phyloP scores from a whole-genome alignment of 2,329 filamentous ascomycete genomes.

The Purpureocillium takamizusanense region DNA sequence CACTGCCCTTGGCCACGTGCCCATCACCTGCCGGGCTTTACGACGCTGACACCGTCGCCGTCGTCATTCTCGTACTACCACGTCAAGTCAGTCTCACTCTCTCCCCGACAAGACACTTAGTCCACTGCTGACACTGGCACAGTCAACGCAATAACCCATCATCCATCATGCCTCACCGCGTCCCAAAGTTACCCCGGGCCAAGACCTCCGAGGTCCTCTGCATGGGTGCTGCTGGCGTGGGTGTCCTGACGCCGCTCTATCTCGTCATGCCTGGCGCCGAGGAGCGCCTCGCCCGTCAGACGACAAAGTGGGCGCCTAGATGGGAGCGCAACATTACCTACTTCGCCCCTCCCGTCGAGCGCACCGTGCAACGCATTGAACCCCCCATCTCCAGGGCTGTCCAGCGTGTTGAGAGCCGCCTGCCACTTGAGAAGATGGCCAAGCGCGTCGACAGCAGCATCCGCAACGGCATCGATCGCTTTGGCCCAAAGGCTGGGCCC shows the following conservation, averaged over 20 bases:
- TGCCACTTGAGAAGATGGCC: slow-evolving; percentile 42
- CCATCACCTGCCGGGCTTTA: too few relatives aligned
- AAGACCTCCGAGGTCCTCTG: slow-evolving; percentile 38
- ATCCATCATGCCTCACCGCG: slow-evolving; percentile 34
- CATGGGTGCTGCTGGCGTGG: slow-evolving; percentile 45
- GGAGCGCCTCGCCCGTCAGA: slow-evolving; percentile 43
- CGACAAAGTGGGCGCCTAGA: slow-evolving; percentile 47
- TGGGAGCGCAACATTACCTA: slow-evolving; percentile 51
- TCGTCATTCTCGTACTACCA: too few relatives aligned
- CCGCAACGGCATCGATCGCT: slow-evolving; percentile 33
- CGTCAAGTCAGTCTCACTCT: too few relatives aligned
- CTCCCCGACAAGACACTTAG: too few relatives aligned
- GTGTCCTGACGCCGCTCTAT: slow-evolving; percentile 46
- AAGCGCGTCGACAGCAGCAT: slow-evolving; percentile 39
- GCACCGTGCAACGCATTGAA: slow-evolving; percentile 37
- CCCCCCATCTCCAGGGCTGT: slow-evolving; percentile 36
- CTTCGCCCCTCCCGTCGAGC: slow-evolving; percentile 38
- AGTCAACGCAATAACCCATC: not conserved
- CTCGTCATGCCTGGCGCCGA: slow-evolving; percentile 47
- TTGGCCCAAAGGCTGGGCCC: slow-evolving; percentile 15
- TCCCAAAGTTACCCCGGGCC: slow-evolving; percentile 39
- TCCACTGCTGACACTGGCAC: too few relatives aligned
- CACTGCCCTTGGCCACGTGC: too few relatives aligned
- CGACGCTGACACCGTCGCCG: too few relatives aligned
- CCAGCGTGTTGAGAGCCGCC: slow-evolving; percentile 33